Percentiles rank a stretch among this genome's conserved stretches.
phyloP scores from a whole-genome alignment of 106 monocot genomes.

The Allium fistulosum region DNA sequence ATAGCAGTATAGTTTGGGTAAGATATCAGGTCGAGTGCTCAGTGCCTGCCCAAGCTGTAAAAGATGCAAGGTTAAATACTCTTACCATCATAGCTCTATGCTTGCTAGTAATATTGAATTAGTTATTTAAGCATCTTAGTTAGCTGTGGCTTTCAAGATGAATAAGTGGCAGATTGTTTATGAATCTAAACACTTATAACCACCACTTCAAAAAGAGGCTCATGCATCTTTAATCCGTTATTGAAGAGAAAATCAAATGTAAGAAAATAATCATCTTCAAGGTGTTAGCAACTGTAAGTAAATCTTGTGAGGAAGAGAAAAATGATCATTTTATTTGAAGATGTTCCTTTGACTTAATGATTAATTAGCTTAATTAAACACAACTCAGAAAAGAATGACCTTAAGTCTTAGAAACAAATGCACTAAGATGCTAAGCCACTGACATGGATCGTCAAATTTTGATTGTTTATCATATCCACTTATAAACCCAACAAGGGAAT shows the following conservation, averaged over 20 bases:
- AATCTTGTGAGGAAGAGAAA: too few relatives aligned
- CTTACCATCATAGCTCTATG: neutral
- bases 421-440: too few relatives aligned
- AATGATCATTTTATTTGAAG: too few relatives aligned
- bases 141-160: neutral
- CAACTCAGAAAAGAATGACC: too few relatives aligned
- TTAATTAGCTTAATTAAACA: too few relatives aligned
- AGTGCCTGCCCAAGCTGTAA: slow-evolving; percentile 89
- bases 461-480: too few relatives aligned
- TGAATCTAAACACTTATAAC: neutral
- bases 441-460: too few relatives aligned
- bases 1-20: slow-evolving; percentile 74
- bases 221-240: neutral
- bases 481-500: too few relatives aligned
- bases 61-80: slow-evolving; percentile 2
- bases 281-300: too few relatives aligned
- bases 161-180: neutral
- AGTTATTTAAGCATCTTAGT: neutral
- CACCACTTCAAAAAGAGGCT: neutral
- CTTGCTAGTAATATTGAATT: neutral
- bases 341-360: too few relatives aligned
- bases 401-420: too few relatives aligned
- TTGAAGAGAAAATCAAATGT: neutral
- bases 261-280: too few relatives aligned
- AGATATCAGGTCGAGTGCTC: slow-evolving; percentile 87